phyloP scores from a whole-genome alignment of 305 asterid species.

The Caryopteris hybrid region DNA sequence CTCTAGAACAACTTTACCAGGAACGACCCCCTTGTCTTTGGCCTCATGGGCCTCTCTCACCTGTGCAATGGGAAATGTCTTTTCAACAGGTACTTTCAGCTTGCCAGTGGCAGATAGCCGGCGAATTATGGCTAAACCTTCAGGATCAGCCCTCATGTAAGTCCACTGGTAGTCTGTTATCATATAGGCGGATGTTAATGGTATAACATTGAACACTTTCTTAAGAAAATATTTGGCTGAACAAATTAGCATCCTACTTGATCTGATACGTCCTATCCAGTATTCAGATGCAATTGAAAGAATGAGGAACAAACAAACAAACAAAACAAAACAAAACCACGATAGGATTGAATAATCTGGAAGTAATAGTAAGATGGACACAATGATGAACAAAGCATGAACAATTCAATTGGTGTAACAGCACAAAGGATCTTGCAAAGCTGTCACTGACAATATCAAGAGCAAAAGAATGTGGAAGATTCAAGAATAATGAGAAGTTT shows the following conservation, averaged over 20 bases:
- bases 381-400: background rate
- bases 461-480: background rate
- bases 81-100: slow-evolving; percentile 76
- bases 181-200: background rate
- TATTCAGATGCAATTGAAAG: no score
- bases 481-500: background rate
- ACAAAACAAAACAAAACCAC: no score
- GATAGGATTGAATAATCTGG: background rate
- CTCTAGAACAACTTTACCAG: slow-evolving; percentile 86
- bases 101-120: slow-evolving; percentile 64
- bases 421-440: background rate
- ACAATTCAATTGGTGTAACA: background rate
- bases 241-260: slow-evolving; percentile 23
- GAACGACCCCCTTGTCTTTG: slow-evolving; percentile 60
- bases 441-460: background rate
- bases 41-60: slow-evolving; percentile 82
- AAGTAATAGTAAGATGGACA: background rate
- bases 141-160: slow-evolving; percentile 91
- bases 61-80: slow-evolving; percentile 57
- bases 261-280: no score
- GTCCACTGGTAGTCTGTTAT: slow-evolving; percentile 83
- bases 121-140: slow-evolving; percentile 77
- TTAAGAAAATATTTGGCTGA: background rate
- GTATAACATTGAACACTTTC: background rate
- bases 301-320: no score